These are phyloP conservation scores for Trichoderma sp. DNA, from an alignment of 2,329 filamentous ascomycete species.

Conservation along the genomic window DNA sequence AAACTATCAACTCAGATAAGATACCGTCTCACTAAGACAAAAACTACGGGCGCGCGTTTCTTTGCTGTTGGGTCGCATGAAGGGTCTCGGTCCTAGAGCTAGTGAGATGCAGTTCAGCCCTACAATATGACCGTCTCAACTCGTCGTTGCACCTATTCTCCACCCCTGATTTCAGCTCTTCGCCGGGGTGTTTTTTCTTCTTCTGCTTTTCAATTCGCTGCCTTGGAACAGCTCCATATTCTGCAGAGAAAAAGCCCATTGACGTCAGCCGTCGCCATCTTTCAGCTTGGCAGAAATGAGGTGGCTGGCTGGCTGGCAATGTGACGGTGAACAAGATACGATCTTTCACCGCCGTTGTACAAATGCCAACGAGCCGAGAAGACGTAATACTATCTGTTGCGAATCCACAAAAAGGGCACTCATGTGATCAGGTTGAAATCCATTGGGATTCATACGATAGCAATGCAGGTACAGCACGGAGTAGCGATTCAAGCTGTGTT, in stretches of 20 bases:
- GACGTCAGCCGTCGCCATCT: not conserved
- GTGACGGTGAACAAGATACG: not conserved
- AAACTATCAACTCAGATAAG: not conserved
- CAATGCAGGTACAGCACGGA: not conserved
- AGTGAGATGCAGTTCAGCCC: slow-evolving; percentile 14
- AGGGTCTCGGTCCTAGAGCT: not conserved
- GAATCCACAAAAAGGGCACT: not conserved
- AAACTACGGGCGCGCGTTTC: not conserved
- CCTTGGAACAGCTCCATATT: not conserved
- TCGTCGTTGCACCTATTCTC: not conserved
- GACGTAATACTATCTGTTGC: not conserved
- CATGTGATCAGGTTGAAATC: not conserved
- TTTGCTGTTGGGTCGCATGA: not conserved
- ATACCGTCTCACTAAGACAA: not conserved
- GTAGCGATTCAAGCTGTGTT: too few relatives aligned
- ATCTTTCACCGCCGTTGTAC: not conserved
- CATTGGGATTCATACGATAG: not conserved
- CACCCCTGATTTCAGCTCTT: slow-evolving; percentile 12
- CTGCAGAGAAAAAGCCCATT: not conserved
- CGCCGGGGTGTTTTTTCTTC: not conserved
- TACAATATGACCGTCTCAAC: not conserved
- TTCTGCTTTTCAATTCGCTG: not conserved
- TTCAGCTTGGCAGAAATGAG: not conserved
- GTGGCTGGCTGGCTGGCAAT: not conserved
- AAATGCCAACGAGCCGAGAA: not conserved